Conservation (phyloP, 139 green algal species). For the Chlamydomonas sp. region DNA sequence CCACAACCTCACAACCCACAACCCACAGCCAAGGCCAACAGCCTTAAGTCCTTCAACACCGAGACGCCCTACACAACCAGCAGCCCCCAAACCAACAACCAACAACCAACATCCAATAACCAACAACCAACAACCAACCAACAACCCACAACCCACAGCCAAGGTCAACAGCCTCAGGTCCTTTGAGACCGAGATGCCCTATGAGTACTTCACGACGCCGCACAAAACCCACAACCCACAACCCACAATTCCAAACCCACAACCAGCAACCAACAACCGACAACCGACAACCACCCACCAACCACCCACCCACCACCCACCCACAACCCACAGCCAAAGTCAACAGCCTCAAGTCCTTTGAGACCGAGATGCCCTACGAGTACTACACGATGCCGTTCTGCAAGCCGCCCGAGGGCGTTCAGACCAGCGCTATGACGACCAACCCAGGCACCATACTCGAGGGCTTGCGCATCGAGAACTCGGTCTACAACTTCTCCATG, state of each 20-base stretch:
- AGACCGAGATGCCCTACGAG: constrained; percentile 76
- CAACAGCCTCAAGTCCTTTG: constrained; percentile 83
- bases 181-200: constrained; percentile 86
- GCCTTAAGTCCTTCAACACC: constrained; percentile 78
- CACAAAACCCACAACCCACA: no score
- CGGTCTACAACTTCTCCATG: constrained; percentile 83
- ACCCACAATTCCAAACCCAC: no score
- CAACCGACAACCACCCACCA: no score
- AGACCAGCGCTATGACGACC: constrained; percentile 52
- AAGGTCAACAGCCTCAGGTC: constrained; percentile 82
- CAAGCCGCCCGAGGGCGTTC: constrained; percentile 70
- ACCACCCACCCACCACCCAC: no score
- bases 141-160: no score
- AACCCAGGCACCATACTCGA: constrained; percentile 89
- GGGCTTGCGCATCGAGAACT: constrained; percentile 79
- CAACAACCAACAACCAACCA: no score
- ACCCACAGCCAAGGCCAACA: no score
- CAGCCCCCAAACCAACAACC: no score
- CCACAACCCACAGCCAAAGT: constrained; percentile 13
- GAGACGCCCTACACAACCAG: constrained; percentile 91
- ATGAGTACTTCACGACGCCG: constrained; percentile 64
- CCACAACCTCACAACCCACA: no score
- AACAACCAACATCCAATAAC: no score
- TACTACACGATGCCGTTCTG: constrained; percentile 86
- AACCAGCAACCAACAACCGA: no score